Evolutionary conservation across 768 basidiomycete species (phyloP), one percentile per base, ranked within the genome.

Genomic region (Obba rivulosa): DNA sequence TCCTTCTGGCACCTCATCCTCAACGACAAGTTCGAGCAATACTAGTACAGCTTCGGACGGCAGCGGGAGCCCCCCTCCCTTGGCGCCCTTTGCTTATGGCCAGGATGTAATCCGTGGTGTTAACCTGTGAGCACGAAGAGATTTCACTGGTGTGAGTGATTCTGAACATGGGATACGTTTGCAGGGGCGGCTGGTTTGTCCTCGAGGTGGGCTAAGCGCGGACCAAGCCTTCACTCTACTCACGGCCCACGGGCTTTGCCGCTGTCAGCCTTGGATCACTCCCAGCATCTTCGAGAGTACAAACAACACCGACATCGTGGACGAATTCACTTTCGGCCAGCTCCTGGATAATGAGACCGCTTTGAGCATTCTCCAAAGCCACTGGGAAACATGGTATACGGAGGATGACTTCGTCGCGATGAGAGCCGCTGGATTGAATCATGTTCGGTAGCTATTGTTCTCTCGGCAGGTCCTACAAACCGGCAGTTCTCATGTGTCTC

Each of bases 321-420:
- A 85, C 53, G 81, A 83, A 59, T 83, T 69, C 53, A 85, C 81
- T 1, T 70, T 84, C 16, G 81, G 83, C 1, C 69, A 75, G 49
- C 54, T 78, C 56, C 69, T 77, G 45, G 73, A 80, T 55, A 46
- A 58, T 16, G 62, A 70, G 28, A 65, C 67, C 20, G 77, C 79
- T 1, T 58, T 68, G 31, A 53, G 60, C 16, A 67, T 75, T 4
- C 65, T 85, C 25, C 61, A 70, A 50, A 65, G 72, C 14, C 81
- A 83, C 53, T 85, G 82, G 82, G 61, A 72, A 23, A 79, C 79
- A 60, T 82, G 80, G 80, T 79, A 81, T 45, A 83, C 80, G 4
- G 83, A 86, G 57, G 75, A 78, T 31, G 86, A 88, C 58, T 87
- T 88, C 57, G 62, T 62, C 13, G 79, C 75, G 17, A 87, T 88